These are phyloP conservation scores for Cephaloascus fragrans DNA, from an alignment of 805 yeast species.

Conservation along the genomic window DNA sequence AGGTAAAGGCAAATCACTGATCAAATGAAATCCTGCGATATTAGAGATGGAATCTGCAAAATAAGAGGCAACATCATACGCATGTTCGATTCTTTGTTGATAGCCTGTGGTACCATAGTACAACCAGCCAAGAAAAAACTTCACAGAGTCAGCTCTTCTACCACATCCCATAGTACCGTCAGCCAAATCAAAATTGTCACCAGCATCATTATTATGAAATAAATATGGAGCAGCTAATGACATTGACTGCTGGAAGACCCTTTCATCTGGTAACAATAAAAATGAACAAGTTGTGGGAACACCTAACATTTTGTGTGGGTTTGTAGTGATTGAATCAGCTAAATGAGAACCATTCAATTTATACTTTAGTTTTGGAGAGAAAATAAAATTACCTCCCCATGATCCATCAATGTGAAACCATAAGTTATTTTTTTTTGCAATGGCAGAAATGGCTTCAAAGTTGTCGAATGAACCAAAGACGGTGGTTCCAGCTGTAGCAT, in stretches of 20 bases:
- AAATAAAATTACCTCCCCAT: conserved; percentile 83
- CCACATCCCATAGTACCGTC: conserved; percentile 94
- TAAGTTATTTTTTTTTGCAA: conserved; percentile 43
- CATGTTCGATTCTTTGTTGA: conserved; percentile 60
- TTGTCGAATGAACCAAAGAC: conserved; percentile 81
- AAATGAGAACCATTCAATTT: conserved; percentile 49
- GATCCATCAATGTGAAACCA: conserved; percentile 89
- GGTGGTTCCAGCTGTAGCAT: conserved; percentile 85
- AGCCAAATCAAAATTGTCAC: conserved; percentile 64
- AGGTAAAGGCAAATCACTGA: conserved; percentile 53
- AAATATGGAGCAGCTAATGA: conserved; percentile 73
- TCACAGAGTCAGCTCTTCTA: conserved; percentile 72
- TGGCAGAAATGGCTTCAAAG: conserved; percentile 38
- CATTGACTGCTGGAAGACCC: conserved; percentile 59
- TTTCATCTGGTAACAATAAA: conserved; percentile 59
- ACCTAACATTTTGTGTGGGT: conserved; percentile 88
- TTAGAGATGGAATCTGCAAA: conserved; percentile 35
- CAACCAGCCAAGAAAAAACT: conserved; percentile 72
- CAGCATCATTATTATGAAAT: conserved; percentile 50
- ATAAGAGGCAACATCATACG: conserved; percentile 54
- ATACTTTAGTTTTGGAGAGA: conserved; percentile 36
- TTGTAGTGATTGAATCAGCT: conserved; percentile 71
- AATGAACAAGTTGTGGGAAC: conserved; percentile 74
- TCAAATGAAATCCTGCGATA: conserved; percentile 39
- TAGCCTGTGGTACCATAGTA: conserved; percentile 69